Conservation (phyloP, 345 rosid species). For the Luvunga scandens region DNA sequence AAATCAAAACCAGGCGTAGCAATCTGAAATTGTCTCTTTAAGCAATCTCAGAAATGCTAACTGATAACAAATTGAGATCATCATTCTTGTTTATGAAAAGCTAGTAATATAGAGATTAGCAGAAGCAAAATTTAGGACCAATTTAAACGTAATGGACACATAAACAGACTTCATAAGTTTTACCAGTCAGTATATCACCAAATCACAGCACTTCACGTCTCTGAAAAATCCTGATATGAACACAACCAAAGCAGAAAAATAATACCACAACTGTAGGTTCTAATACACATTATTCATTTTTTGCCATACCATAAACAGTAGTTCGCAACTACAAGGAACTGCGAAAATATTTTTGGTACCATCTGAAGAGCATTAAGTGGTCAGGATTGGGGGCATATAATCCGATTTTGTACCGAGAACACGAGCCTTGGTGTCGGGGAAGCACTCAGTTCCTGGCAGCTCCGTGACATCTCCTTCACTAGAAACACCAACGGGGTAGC, state of each 20-base stretch:
- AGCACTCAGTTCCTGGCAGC: constrained; percentile 63
- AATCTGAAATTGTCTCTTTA: no score
- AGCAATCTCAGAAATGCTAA: background rate
- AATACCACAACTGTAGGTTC: background rate
- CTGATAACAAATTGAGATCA: no score
- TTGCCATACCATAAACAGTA: background rate
- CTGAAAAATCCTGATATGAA: constrained; percentile 17
- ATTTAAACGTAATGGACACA: background rate
- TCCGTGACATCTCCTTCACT: constrained; percentile 67
- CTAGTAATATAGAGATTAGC: background rate
- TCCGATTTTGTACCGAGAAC: constrained; percentile 85
- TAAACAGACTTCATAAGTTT: background rate
- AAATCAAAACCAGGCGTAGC: background rate
- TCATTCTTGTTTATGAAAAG: background rate
- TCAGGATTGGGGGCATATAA: constrained; percentile 91
- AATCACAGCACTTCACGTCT: constrained; percentile 17
- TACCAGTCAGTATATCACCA: constrained; percentile 8
- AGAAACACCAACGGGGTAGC: constrained; percentile 69
- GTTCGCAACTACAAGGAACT: background rate
- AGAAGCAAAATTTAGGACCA: constrained; percentile 1
- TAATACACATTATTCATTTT: constrained; percentile 18
- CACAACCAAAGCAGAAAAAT: constrained; percentile 3
- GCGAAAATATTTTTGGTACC: background rate
- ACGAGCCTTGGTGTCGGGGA: constrained; percentile 93
- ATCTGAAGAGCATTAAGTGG: constrained; percentile 42